phyloP scores from a whole-genome alignment of 164 flowering plant species.

The Annona cherimola region DNA sequence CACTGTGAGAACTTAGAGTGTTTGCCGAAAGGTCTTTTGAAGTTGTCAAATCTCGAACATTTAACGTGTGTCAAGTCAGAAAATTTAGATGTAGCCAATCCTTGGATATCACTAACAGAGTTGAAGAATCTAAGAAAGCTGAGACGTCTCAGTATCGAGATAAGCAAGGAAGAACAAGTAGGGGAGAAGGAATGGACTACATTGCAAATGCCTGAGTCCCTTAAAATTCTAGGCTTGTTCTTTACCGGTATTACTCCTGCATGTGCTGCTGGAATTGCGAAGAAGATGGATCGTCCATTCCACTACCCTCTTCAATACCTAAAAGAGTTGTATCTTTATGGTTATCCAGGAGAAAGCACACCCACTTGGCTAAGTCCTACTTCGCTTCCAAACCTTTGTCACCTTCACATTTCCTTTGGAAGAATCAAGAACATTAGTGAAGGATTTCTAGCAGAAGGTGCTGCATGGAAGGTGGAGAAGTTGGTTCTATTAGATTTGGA shows the following conservation, averaged over 20 bases:
- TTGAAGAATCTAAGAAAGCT: constrained; percentile 8
- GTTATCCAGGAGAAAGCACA: neutral
- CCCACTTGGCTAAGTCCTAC: neutral
- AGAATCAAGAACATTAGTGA: neutral
- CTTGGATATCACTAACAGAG: neutral
- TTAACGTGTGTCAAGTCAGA: neutral
- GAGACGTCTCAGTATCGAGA: neutral
- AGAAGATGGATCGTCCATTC: neutral
- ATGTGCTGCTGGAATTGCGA: neutral
- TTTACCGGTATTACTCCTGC: neutral
- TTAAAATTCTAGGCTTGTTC: neutral
- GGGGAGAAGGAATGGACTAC: neutral
- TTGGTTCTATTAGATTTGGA: neutral
- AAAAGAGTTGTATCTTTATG: neutral
- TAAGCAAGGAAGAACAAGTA: neutral
- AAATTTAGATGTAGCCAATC: neutral
- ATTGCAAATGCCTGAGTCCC: neutral
- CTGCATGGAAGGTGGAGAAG: neutral
- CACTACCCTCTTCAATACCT: neutral
- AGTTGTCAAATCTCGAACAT: constrained; percentile 2
- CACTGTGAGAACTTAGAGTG: neutral
- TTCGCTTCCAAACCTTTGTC: neutral
- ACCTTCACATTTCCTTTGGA: neutral
- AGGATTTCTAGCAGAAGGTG: neutral
- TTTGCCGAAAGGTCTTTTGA: neutral